Evolutionary conservation across 2,329 filamentous ascomycete genomes (phyloP).

Genomic region (Aspergillus nomiae): DNA sequence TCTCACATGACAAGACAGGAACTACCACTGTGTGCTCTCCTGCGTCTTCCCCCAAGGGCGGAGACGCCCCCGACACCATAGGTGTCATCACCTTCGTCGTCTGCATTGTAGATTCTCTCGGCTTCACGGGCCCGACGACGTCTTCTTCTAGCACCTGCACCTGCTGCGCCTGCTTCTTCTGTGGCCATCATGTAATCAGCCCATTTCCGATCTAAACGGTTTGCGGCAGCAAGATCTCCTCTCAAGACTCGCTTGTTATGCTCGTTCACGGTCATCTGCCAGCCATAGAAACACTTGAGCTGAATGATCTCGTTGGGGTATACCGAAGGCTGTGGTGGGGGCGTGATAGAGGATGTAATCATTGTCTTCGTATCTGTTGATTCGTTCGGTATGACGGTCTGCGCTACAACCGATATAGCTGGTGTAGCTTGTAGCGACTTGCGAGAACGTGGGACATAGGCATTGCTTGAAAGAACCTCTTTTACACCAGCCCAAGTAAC

Average conservation of each 20-base stretch:
- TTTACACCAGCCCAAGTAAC: conserved; percentile 91
- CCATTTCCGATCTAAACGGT: conserved; percentile 86
- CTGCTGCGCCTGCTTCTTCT: conserved; percentile 72
- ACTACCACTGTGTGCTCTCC: conserved; percentile 65
- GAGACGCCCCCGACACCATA: conserved; percentile 37
- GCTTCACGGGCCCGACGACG: conserved; percentile 79
- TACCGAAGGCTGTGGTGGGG: conserved; percentile 24
- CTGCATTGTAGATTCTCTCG: conserved; percentile 75
- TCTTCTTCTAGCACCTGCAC: conserved; percentile 66
- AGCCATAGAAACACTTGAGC: conserved; percentile 92
- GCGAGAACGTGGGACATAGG: conserved; percentile 64
- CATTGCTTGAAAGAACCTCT: conserved; percentile 83
- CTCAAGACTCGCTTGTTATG: conserved; percentile 83
- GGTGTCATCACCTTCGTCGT: conserved; percentile 66
- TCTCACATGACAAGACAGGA: conserved; percentile 65
- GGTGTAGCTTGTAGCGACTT: conserved; percentile 32
- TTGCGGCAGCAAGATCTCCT: conserved; percentile 73
- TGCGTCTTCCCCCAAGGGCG: conserved; percentile 53
- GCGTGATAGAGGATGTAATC: conserved; percentile 30
- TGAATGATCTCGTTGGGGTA: conserved; percentile 79
- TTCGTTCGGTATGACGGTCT: conserved; percentile 23
- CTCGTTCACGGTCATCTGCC: conserved; percentile 92
- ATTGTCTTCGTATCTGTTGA: conserved; percentile 14
- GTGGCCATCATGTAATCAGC: conserved; percentile 90
- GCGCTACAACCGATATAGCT: conserved; percentile 37